phyloP scores from a whole-genome alignment of 78 protist genomes.

The Speleostelium caveatum region DNA sequence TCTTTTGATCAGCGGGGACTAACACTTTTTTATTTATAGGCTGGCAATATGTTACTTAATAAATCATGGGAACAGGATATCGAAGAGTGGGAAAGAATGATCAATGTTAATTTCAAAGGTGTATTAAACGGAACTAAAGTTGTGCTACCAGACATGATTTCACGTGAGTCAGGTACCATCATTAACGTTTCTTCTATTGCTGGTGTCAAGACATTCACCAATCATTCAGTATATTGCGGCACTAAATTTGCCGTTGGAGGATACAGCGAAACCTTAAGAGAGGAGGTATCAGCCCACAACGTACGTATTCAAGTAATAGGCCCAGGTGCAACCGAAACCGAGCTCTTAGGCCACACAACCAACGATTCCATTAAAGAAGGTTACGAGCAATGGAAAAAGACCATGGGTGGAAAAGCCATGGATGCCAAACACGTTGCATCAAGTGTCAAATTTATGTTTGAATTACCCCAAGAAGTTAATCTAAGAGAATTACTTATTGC shows the following conservation, averaged over 20 bases:
- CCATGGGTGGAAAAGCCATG: slow-evolving; percentile 32
- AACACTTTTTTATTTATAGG: too few species aligned
- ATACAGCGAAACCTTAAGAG: slow-evolving; percentile 43
- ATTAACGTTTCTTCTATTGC: slow-evolving; percentile 64
- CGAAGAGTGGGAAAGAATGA: slow-evolving; percentile 27
- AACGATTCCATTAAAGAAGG: not conserved
- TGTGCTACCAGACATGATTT: slow-evolving; percentile 46
- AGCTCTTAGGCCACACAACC: slow-evolving; percentile 37
- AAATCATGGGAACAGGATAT: slow-evolving; percentile 32
- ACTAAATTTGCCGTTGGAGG: slow-evolving; percentile 66
- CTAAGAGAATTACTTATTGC: not conserved
- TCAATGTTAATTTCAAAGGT: slow-evolving; percentile 65
- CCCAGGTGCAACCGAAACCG: slow-evolving; percentile 69
- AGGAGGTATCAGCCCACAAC: slow-evolving; percentile 25
- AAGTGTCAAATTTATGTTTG: slow-evolving; percentile 10
- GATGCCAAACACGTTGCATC: slow-evolving; percentile 19
- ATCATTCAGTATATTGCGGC: slow-evolving; percentile 52
- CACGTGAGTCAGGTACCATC: slow-evolving; percentile 52
- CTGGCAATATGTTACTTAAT: slow-evolving; percentile 68
- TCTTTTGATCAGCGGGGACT: too few species aligned
- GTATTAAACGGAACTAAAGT: slow-evolving; percentile 38
- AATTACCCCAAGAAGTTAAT: slow-evolving; percentile 30
- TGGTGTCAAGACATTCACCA: slow-evolving; percentile 34
- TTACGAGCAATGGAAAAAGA: slow-evolving; percentile 25
- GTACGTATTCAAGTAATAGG: slow-evolving; percentile 35